Percentiles rank a stretch among this genome's conserved stretches.
phyloP scores from a whole-genome alignment of 2,329 filamentous ascomycete species.

The Setomelanomma holmii region DNA sequence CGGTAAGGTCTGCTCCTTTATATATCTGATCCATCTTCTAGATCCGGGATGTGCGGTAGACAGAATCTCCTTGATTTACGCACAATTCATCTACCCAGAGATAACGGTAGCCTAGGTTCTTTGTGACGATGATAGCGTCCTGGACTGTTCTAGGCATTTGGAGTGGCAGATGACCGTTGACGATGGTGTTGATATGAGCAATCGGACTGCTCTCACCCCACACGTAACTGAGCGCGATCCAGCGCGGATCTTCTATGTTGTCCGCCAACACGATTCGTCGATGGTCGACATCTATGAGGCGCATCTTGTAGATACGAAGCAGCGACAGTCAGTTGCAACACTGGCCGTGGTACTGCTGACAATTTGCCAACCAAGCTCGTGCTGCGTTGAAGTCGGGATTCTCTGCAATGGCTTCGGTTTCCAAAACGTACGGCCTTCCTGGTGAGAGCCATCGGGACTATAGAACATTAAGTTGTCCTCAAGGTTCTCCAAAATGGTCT shows the following conservation, averaged over 20 bases:
- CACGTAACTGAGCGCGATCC: neutral
- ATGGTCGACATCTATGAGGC: neutral
- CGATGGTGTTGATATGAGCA: neutral
- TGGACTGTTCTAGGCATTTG: neutral
- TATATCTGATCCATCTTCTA: slow-evolving; percentile 1
- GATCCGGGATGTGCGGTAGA: neutral
- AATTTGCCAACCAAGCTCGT: neutral
- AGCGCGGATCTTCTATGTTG: neutral
- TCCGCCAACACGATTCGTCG: neutral
- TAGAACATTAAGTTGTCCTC: neutral
- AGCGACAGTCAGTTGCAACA: neutral
- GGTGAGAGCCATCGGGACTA: neutral
- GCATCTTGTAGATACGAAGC: neutral
- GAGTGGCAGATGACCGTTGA: neutral
- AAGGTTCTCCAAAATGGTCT: neutral
- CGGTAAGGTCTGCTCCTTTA: neutral
- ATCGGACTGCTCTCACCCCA: neutral
- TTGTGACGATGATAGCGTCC: neutral
- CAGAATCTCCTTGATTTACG: neutral
- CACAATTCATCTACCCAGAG: neutral
- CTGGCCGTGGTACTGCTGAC: neutral
- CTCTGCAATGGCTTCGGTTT: neutral
- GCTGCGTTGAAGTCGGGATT: neutral
- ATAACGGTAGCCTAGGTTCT: neutral
- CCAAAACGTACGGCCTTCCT: neutral